Evolutionary conservation across 2,329 filamentous ascomycete genomes (phyloP).

Genomic region (Fusarium sp.): DNA sequence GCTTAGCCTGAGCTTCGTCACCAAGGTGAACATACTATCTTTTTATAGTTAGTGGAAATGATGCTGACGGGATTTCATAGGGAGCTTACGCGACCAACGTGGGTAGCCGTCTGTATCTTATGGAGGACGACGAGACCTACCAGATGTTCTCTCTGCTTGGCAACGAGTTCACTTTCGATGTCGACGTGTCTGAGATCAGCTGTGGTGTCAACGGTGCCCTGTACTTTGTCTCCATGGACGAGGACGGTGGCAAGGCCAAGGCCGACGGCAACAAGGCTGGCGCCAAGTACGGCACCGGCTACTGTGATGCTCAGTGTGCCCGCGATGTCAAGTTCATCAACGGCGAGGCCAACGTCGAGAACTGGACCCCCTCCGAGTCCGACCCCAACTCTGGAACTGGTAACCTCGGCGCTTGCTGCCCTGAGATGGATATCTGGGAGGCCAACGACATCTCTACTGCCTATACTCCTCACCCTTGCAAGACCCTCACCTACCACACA

Average conservation of each 20-base stretch:
- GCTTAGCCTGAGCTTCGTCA: slow-evolving; percentile 68
- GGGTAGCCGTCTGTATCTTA: slow-evolving; percentile 71
- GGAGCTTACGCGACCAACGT: slow-evolving; percentile 58
- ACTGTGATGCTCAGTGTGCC: slow-evolving; percentile 64
- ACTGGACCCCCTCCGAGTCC: slow-evolving; percentile 61
- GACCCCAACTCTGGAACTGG: slow-evolving; percentile 67
- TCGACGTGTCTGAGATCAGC: slow-evolving; percentile 74
- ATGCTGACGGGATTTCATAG: no score
- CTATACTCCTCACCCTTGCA: slow-evolving; percentile 74
- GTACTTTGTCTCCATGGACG: slow-evolving; percentile 73
- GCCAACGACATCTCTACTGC: slow-evolving; percentile 74
- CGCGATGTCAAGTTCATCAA: slow-evolving; percentile 67
- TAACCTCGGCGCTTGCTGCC: slow-evolving; percentile 66
- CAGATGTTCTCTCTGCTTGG: slow-evolving; percentile 72
- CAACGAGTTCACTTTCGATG: slow-evolving; percentile 78
- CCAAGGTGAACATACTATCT: slow-evolving; percentile 48
- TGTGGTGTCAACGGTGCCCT: slow-evolving; percentile 79
- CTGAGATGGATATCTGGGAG: slow-evolving; percentile 72
- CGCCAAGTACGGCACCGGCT: slow-evolving; percentile 70
- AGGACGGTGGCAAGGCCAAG: slow-evolving; percentile 64
- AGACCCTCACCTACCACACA: slow-evolving; percentile 58
- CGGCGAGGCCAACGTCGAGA: slow-evolving; percentile 64
- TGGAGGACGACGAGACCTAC: slow-evolving; percentile 71
- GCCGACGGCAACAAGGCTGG: slow-evolving; percentile 63
- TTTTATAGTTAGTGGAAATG: no score